Evolutionary conservation across 1,139 yeast species (phyloP), one percentile per base, ranked within the genome.

Genomic region (Taphrina flavorubra): DNA sequence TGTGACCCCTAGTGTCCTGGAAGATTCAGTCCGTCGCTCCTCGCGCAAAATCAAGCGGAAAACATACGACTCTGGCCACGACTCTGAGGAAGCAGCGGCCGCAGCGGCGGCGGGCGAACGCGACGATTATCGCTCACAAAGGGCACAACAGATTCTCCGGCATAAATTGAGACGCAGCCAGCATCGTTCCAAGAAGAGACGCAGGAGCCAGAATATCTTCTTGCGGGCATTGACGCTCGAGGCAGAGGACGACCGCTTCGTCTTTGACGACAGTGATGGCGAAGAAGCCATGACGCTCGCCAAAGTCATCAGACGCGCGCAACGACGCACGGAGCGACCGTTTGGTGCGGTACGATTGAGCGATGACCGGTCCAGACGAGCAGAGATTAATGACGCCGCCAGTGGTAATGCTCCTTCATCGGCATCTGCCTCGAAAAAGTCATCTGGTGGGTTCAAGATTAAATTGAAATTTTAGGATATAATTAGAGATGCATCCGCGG

Each of bases 11-110:
- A 39, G 49, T 20, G 25, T 39, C 14, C 37, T 62, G 20, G 61
- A 46, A 10, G 67, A 63, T 13, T 40, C 67, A 7, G 51, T 57
- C 20, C 60, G 67, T 36, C 60, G 67, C 34, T 63, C 67, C 20
- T 63, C 67, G 36, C 53, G 67, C 13, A 63, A 63, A 20, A 58
- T 63, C 44, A 63, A 63, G 61, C 53, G 61, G 20, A 63, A 55
- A 47, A 53, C 60, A 39, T 63, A 63, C 34, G 67, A 63, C 47
- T 63, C 67, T 16, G 62, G 62, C 13, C 60, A 37, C 25, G n/a
- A 20, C 14, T 47, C 39, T 13, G 62, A 58, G 16, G 37, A 6
- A 25, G 49, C n/a, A 16, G 37, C 39, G 25, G 58, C 42, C 5
- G 31, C 31, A 25, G 31, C 31, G 31, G 31, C 31, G 4, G 31